Base-by-base conservation (phyloP, 2,329 filamentous ascomycete genomes). In the Aspergillus proliferans region DNA sequence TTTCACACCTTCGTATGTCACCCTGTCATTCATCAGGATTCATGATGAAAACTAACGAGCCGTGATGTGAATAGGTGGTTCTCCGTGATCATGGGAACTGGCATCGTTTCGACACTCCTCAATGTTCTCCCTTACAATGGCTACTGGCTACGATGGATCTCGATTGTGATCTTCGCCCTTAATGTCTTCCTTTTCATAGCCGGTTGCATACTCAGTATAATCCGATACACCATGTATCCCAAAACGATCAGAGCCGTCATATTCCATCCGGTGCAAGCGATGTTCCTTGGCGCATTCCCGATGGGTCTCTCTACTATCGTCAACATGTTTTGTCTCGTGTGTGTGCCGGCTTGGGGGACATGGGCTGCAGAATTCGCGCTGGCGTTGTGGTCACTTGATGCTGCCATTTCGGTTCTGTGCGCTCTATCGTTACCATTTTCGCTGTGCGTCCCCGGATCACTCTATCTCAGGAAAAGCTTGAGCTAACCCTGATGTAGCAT, bases 241-340 rank as follows among this genome's bases (percentile, higher is more conserved):
- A 73, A 77, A 46, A 81, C 86, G 24, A 87, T 82, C 77, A 59
- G 52, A 0, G 79, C 77, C 19, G 85, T 87, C 82, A 74, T 87
- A 18, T 68, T 71, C 3, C 81, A 87, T 61, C 83, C 82, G 0
- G 76, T 75, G 1, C 82, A 87, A 58, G 82, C 79, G 1, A 70
- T 88, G 33, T 87, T 87, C 55, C 66, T 88, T 2, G 84, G 79
- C 1, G 83, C 81, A 0, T 77, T 85, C 41, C 83, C 83, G 0
- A 86, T 86, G 80, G 83, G 76, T 0, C 76, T 86, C 51, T 80
- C 81, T 0, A 86, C 83, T 2, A 78, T 86, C 39, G 77, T 86
- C 51, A 80, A 82, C 53, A 81, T 82, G 74, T 79, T 81, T 63
- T 72, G 82, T n/a, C 73, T 81, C 40, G 71, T 80, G 24, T 84